Percentiles rank a stretch among this genome's conserved stretches.
These are phyloP conservation scores for Discostella stelligera DNA, from an alignment of 352 stramenopile genomes.

Conservation along the genomic window DNA sequence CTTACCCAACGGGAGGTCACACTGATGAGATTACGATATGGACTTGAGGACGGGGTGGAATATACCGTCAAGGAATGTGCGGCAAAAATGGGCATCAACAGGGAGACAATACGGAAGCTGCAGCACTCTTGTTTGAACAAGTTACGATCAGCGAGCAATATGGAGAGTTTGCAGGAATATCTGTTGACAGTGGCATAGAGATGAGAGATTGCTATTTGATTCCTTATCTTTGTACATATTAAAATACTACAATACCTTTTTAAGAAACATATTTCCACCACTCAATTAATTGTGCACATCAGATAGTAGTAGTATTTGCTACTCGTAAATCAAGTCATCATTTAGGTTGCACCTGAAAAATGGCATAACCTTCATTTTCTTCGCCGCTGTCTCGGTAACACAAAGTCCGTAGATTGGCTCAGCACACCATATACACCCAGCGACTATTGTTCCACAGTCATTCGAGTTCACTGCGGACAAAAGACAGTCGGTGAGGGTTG, in stretches of 20 bases:
- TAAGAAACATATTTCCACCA: background rate
- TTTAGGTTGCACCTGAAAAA: slow-evolving; percentile 41
- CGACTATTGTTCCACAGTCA: slow-evolving; percentile 26
- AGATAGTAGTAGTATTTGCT: background rate
- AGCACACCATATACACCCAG: slow-evolving; percentile 39
- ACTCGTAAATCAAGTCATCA: background rate
- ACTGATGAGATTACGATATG: slow-evolving; percentile 83
- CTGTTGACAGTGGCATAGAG: slow-evolving; percentile 71
- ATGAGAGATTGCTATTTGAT: background rate
- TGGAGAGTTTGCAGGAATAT: slow-evolving; percentile 78
- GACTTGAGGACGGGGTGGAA: slow-evolving; percentile 72
- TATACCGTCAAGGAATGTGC: slow-evolving; percentile 76
- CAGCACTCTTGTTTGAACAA: slow-evolving; percentile 83
- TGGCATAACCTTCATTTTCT: slow-evolving; percentile 39
- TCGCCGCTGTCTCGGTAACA: slow-evolving; percentile 34
- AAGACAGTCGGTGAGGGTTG: slow-evolving; percentile 36
- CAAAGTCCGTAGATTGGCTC: slow-evolving; percentile 55
- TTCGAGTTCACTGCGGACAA: slow-evolving; percentile 26
- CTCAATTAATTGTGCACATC: background rate
- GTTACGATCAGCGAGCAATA: slow-evolving; percentile 70
- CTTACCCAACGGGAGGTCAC: slow-evolving; percentile 60
- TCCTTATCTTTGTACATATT: background rate
- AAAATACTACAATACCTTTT: background rate
- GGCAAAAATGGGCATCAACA: slow-evolving; percentile 79
- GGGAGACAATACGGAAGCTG: slow-evolving; percentile 80